phyloP scores from a whole-genome alignment of 163 green algal genomes.

The Chlamydomonas reinhardtii region DNA sequence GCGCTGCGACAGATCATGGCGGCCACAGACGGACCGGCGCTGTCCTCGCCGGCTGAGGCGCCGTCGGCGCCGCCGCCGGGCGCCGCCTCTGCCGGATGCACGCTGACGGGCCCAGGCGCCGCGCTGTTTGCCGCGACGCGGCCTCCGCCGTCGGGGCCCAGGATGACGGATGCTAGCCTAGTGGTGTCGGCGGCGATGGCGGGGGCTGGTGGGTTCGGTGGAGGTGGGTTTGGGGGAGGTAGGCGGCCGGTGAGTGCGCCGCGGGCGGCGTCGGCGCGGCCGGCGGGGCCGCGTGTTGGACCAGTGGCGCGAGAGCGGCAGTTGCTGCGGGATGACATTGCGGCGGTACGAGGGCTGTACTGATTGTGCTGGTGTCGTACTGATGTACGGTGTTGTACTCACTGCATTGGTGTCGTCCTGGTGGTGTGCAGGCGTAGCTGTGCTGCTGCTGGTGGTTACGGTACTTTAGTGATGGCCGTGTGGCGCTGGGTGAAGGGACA shows the following conservation, averaged over 20 bases:
- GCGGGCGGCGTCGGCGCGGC: neutral
- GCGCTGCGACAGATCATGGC: too few relatives aligned
- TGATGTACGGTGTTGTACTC: too few relatives aligned
- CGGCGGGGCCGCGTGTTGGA: neutral
- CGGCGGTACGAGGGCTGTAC: slow-evolving; percentile 13
- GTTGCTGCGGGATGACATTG: slow-evolving; percentile 15
- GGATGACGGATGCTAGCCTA: neutral
- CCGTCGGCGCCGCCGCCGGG: too few relatives aligned
- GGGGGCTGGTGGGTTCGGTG: neutral
- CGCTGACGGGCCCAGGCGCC: neutral
- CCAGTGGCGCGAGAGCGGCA: slow-evolving; percentile 1
- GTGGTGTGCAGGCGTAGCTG: too few relatives aligned
- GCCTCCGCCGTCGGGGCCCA: neutral
- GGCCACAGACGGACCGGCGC: neutral
- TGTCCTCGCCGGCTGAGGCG: neutral
- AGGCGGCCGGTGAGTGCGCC: neutral
- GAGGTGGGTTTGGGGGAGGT: neutral
- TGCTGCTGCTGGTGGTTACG: too few relatives aligned
- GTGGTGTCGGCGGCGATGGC: neutral
- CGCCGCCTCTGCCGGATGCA: neutral
- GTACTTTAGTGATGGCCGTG: too few relatives aligned
- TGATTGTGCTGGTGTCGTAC: too few relatives aligned
- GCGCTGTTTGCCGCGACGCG: neutral
- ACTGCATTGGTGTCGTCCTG: too few relatives aligned
- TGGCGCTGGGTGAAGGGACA: too few relatives aligned